Evolutionary conservation across 2,329 filamentous ascomycete species (phyloP).

Genomic region (Dactylellina leptospora): DNA sequence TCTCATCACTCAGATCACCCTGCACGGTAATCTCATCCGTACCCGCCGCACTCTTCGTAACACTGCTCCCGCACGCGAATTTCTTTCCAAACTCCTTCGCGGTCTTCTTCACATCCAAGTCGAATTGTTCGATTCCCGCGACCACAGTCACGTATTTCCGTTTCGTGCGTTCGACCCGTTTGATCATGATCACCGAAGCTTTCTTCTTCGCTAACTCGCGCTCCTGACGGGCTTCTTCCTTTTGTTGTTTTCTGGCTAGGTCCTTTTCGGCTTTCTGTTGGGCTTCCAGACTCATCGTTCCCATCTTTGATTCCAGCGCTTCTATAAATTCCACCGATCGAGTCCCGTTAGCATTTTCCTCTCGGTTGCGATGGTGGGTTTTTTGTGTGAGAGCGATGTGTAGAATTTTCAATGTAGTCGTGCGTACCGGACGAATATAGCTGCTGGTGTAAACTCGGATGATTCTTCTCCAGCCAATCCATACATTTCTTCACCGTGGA

Average conservation of each 20-base stretch:
- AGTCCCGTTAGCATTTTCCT: neutral
- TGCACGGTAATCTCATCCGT: conserved; percentile 95
- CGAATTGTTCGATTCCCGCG: conserved; percentile 88
- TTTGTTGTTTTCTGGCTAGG: conserved; percentile 92
- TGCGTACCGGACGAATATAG: conserved; percentile 84
- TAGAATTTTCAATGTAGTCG: neutral
- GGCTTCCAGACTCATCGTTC: conserved; percentile 77
- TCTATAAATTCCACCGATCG: conserved; percentile 64
- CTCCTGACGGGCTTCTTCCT: conserved; percentile 94
- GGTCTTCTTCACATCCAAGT: conserved; percentile 91
- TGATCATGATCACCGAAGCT: conserved; percentile 84
- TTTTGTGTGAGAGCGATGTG: too few species aligned
- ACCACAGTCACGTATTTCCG: conserved; percentile 95
- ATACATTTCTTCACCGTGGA: conserved; percentile 96
- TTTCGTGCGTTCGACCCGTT: conserved; percentile 98
- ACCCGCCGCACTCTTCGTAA: conserved; percentile 85
- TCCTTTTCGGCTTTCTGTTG: conserved; percentile 73
- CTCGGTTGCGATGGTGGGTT: too few species aligned
- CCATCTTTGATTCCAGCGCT: conserved; percentile 82
- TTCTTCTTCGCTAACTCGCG: conserved; percentile 86
- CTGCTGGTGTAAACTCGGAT: conserved; percentile 76
- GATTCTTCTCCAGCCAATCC: conserved; percentile 85
- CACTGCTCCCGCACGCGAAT: conserved; percentile 91
- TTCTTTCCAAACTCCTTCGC: conserved; percentile 98
- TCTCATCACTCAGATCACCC: conserved; percentile 93